Evolutionary conservation across 495 filamentous ascomycete species (phyloP), one percentile per base, ranked within the genome.

Genomic region (Apiosordaria backusii): DNA sequence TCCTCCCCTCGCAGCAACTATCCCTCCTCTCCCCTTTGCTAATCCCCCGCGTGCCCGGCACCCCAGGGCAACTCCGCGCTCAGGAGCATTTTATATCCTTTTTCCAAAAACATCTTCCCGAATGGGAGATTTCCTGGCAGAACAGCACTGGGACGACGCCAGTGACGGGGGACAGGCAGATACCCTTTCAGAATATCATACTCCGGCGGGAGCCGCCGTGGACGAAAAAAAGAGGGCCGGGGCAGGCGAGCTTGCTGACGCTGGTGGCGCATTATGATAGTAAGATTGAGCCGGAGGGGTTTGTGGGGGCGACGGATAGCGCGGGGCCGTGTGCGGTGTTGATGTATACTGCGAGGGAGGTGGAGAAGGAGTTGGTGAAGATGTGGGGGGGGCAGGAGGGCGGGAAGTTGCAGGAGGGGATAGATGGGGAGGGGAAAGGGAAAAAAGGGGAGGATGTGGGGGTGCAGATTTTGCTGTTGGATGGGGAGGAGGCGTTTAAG

Each of bases 211-310:
- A 96, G 71, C 93, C 93, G 15, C 93, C 93, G 3, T 91, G 91
- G 87, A 78, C 87, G 4, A 75, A 81, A 6, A 45, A 50, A n/a
- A 7, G 64, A 6, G 55, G 60, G 18, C 71, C 79, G 1, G 93
- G 93, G 0, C 85, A 92, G 63, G 86, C 89, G 5, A 86, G 86
- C 27, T 78, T 89, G 19, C 75, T 97, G 63, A 90, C 91, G 21
- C 81, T 97, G n/a, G 93, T 91, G n/a, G 93, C 93, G 60, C 93
- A 97, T 76, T 97, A 96, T 73, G 93, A 97, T 70, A 91, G 87
- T 71, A 90, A 92, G 76, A 80, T 89, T 40, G 80, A 77, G 16
- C 92, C 91, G 0, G 76, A 86, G 63, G 93, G 90, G 0, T 97
- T 97, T 76, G 89, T 97, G 21, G 93, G 93, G 1, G 93, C 91